Evolutionary conservation across 192 early-diverging fungal species (phyloP), one percentile per base, ranked within the genome.

Genomic region (Linnemannia schmuckeri): DNA sequence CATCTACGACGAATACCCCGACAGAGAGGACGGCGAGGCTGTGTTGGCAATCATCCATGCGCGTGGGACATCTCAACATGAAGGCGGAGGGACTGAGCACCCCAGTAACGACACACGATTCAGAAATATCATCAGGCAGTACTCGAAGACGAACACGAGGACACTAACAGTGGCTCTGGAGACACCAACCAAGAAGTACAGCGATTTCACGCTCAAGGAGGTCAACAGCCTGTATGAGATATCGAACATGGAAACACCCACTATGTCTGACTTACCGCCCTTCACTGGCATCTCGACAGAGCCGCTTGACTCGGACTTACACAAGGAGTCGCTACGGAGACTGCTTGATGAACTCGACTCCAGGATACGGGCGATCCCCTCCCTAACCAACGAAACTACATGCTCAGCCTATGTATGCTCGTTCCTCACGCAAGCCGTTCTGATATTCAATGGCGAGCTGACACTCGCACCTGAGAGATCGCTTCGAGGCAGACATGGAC

Each of bases 141-240:
- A 80, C 54, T 15, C 5, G 27, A 68, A 74, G 57, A 82, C 68
- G n/a, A 77, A 72, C 61, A 72, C 72, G 44, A 72, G 38, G 81
- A 82, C 72, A 22, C 12, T 82, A 37, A 72, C 46, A 66, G 80
- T 82, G 74, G 70, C 80, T 2, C 74, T 76, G 52, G 80, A 82
- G 75, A 82, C 80, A 24, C 80, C 81, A 6, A 76, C 70, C 35
- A 76, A 82, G 55, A 77, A 76, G 40, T 76, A 76, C 46, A 70
- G 52, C 0, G 74, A 82, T 74, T 82, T 71, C 35, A 82, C 75
- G 22, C 75, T 82, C 41, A 33, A 8, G 18, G 81, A 82, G 37
- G 81, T 82, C 68, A 76, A 77, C 68, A 41, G 18, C 24, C 74
- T 76, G 69, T 82, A 76, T 42, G 66, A 54, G 4, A 57, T 82